These are phyloP conservation scores for Saccharum hybrid DNA, from an alignment of 202 grass and related monocot species.

Conservation along the genomic window DNA sequence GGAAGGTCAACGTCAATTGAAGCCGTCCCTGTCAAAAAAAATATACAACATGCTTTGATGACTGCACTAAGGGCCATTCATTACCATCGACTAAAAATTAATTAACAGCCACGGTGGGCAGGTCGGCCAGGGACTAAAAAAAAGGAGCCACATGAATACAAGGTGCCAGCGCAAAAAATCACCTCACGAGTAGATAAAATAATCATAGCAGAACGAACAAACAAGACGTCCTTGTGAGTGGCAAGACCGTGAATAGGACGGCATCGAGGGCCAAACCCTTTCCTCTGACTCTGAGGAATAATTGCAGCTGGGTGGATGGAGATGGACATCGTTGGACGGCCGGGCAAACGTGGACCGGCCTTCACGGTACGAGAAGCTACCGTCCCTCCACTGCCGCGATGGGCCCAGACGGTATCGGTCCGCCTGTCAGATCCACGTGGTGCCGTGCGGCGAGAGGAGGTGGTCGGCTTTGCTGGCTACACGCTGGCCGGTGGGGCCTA, in stretches of 20 bases:
- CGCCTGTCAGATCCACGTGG: not conserved
- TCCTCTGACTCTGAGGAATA: slow-evolving; percentile 40
- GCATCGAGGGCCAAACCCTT: slow-evolving; percentile 38
- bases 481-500: not conserved
- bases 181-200: not conserved
- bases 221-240: not conserved
- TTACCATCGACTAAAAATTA: too few species aligned
- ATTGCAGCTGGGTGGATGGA: slow-evolving; percentile 51
- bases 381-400: not conserved
- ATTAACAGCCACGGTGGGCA: not conserved
- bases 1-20: not conserved
- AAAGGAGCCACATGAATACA: not conserved
- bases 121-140: slow-evolving; percentile 6
- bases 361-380: not conserved
- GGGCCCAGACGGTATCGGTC: not conserved
- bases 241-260: slow-evolving; percentile 34
- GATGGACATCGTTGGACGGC: slow-evolving; percentile 53
- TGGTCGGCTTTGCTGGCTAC: not conserved
- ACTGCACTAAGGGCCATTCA: not conserved
- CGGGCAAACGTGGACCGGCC: slow-evolving; percentile 8
- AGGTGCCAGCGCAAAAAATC: not conserved
- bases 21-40: too few species aligned
- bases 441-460: not conserved
- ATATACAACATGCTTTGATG: too few species aligned
- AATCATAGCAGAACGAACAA: slow-evolving; percentile 16